Evolutionary conservation across 2,329 filamentous ascomycete species (phyloP).

Genomic region (Fusarium humuli): DNA sequence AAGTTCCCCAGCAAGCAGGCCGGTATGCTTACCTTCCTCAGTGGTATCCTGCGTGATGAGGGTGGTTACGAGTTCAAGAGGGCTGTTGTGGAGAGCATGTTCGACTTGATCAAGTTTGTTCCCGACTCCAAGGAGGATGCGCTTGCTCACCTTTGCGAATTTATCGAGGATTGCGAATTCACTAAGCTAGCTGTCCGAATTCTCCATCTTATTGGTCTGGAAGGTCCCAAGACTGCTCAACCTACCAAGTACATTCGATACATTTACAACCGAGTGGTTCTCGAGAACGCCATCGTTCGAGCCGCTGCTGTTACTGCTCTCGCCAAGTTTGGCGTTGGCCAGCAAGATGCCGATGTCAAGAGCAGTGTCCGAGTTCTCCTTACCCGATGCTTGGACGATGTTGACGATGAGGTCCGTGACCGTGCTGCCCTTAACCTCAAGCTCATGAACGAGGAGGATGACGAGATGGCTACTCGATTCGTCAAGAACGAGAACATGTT

Average conservation of each 20-base stretch:
- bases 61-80: constrained; percentile 99
- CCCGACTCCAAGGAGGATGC: constrained; percentile 86
- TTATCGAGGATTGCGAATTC: constrained; percentile 99
- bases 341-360: constrained; percentile 97
- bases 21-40: constrained; percentile 96
- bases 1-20: constrained; percentile 99
- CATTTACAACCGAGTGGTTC: constrained; percentile 97
- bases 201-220: constrained; percentile 90
- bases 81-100: constrained; percentile 98
- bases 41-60: constrained; percentile 95
- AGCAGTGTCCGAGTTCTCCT: constrained; percentile 93
- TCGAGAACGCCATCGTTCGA: constrained; percentile 96
- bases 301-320: constrained; percentile 95
- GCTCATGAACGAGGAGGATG: constrained; percentile 92
- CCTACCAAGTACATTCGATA: constrained; percentile 99
- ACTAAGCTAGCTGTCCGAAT: constrained; percentile 97
- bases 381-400: constrained; percentile 93
- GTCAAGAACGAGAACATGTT: constrained; percentile 98
- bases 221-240: constrained; percentile 94
- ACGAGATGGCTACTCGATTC: constrained; percentile 86
- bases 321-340: constrained; percentile 96
- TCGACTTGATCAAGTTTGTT: constrained; percentile 98
- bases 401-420: constrained; percentile 96
- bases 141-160: constrained; percentile 95
- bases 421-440: constrained; percentile 92